Percentiles rank a stretch among this genome's conserved stretches.
Conservation (phyloP, 2,329 filamentous ascomycete genomes). For the Lasiodiplodia sp. region DNA sequence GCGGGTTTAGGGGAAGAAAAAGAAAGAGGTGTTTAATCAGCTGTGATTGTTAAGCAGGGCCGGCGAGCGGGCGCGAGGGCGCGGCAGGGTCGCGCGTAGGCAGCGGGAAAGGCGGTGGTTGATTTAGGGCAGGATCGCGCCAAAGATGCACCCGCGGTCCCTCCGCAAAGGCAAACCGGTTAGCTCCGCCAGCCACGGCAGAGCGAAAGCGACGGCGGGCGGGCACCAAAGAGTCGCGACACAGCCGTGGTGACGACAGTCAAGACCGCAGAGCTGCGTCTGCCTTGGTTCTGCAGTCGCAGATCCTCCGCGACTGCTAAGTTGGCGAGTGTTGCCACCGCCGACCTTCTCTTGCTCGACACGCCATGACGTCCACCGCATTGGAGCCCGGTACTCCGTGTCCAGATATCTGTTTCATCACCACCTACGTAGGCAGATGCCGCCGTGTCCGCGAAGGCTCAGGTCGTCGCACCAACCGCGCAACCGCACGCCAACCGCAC, state of each 20-base stretch:
- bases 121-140: neutral
- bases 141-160: neutral
- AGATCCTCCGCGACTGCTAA: conserved; percentile 5
- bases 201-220: neutral
- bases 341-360: neutral
- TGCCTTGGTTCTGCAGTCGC: conserved; percentile 11
- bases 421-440: conserved; percentile 9
- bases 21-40: too few species aligned
- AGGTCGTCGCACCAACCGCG: neutral
- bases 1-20: too few species aligned
- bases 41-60: neutral
- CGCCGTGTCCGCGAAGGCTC: neutral
- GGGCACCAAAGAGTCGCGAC: neutral
- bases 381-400: neutral
- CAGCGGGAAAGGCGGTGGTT: neutral
- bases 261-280: neutral
- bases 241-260: conserved; percentile 9
- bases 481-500: conserved; percentile 1
- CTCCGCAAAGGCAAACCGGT: neutral
- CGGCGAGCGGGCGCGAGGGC: neutral
- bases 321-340: neutral
- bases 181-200: neutral
- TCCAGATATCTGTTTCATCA: neutral
- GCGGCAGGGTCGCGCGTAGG: neutral
- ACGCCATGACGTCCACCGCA: neutral